Conservation (phyloP, 495 filamentous ascomycete species). For the Penicillium angulare region DNA sequence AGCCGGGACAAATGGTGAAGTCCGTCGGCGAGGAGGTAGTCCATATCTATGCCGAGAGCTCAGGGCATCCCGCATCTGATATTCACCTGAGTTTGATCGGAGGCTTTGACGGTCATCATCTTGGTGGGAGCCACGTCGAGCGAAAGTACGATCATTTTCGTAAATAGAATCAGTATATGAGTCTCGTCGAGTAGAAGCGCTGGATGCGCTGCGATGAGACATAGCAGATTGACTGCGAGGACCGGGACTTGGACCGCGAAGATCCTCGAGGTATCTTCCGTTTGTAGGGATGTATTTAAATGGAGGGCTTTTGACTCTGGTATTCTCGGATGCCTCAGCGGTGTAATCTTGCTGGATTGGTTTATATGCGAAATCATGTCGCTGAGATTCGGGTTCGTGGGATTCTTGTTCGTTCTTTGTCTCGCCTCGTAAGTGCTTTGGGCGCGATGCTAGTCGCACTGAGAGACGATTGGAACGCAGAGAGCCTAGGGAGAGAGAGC, state of each 20-base stretch:
- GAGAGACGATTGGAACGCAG: constrained; percentile 34
- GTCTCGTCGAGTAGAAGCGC: constrained; percentile 7
- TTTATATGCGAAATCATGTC: constrained; percentile 35
- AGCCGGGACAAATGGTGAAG: constrained; percentile 15
- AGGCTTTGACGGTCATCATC: constrained; percentile 19
- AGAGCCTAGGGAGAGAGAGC: constrained; percentile 25
- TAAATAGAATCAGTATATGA: constrained; percentile 9
- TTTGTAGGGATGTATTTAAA: constrained; percentile 40
- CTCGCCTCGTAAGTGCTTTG: constrained; percentile 16
- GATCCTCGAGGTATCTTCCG: constrained; percentile 22
- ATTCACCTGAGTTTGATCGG: no score
- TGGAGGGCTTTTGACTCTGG: constrained; percentile 10
- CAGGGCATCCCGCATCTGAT: no score
- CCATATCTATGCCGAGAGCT: constrained; percentile 7
- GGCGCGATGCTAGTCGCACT: constrained; percentile 28
- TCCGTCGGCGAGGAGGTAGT: constrained; percentile 12
- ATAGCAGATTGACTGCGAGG: constrained; percentile 22
- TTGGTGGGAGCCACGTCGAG: neutral
- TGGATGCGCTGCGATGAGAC: constrained; percentile 8
- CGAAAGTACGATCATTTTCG: neutral
- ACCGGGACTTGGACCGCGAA: neutral
- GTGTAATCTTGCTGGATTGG: constrained; percentile 36
- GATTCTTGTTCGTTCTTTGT: constrained; percentile 3
- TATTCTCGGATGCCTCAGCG: constrained; percentile 28
- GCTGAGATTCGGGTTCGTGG: constrained; percentile 8